A percentile compares a stretch with the other conserved stretches of the same genome.
Conservation (phyloP, 768 basidiomycete genomes). For the Mycena capillaripes region DNA sequence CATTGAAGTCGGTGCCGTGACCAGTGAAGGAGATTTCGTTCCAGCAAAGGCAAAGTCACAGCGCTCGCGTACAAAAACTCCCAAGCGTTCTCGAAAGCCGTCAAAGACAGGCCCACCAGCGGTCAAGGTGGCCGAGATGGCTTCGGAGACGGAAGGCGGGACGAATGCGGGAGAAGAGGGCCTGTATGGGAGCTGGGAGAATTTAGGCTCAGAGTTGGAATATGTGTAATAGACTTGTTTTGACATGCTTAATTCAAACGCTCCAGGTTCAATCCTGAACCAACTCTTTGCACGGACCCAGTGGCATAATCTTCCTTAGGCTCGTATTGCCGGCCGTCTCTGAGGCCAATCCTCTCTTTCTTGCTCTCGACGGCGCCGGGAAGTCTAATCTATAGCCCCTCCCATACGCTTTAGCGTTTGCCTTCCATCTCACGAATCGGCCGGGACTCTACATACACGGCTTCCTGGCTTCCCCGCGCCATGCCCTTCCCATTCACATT, state of each 20-base stretch:
- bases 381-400: constrained; percentile 14
- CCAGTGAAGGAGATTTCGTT: neutral
- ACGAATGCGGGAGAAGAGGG: neutral
- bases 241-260: neutral
- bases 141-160: neutral
- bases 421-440: constrained; percentile 12
- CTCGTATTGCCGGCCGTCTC: neutral
- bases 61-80: constrained; percentile 5
- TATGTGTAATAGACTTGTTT: neutral
- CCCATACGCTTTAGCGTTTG: neutral
- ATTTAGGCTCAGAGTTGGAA: neutral
- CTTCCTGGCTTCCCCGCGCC: neutral
- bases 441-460: constrained; percentile 22
- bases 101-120: constrained; percentile 2
- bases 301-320: too few relatives aligned
- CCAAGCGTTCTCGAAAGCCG: constrained; percentile 7
- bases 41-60: neutral
- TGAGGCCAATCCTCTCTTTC: neutral
- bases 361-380: neutral
- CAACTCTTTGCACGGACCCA: neutral
- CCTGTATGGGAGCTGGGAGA: neutral
- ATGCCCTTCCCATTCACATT: constrained; percentile 84
- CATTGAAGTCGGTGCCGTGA: constrained; percentile 2
- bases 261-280: neutral
- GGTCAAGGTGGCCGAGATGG: neutral